Base-by-base conservation (phyloP, 2,329 filamentous ascomycete species). In the Didymella pomorum region DNA sequence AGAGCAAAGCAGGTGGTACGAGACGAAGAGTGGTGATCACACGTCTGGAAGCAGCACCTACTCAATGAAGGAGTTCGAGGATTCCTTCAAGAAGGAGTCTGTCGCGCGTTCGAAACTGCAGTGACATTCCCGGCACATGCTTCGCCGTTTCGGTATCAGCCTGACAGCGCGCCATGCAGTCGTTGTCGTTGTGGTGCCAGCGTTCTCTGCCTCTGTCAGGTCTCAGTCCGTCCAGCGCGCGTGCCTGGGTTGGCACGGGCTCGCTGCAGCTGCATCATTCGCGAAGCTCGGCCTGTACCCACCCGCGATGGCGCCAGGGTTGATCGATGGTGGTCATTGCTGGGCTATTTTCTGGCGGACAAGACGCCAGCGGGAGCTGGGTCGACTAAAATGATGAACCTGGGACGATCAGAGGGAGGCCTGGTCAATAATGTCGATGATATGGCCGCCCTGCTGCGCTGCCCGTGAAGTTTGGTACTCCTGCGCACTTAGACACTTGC, bases 291-390 rank as follows among this genome's bases (percentile, higher is more conserved):
- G 26, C 28, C 14, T 16, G 50, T 18, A 42, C 23, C 49, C 50
- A 49, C 56, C 12, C n/a, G 21, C 25, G 45, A 54, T 54, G 51
- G 51, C 51, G 51, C 51, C 43, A 41, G 35, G 31, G 52, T 37
- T 53, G 47, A 28, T 49, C 51, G 47, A 47, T 50, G 52, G 48
- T 39, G 49, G 35, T 39, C 35, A 21, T 21, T 39, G 23, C 41
- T 43, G 43, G 33, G 43, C 35, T 49, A 39, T 42, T 50, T 51
- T 20, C 50, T 56, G 43, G 49, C 55, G 44, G 63, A 53, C 58
- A 52, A 46, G 57, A 58, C 54, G 52, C 51, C 57, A 50, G 60
- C 53, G 50, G 52, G 52, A 35, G 56, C 50, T 59, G 52, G 47
- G 47, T 57, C 60, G 28, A 60, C 54, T 48, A 35, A 7, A 35